A percentile compares a stretch with the other conserved stretches of the same genome.
Evolutionary conservation across 1,284 basidiomycete genomes (phyloP).

Genomic region (Cutaneotrichosporon sp.): DNA sequence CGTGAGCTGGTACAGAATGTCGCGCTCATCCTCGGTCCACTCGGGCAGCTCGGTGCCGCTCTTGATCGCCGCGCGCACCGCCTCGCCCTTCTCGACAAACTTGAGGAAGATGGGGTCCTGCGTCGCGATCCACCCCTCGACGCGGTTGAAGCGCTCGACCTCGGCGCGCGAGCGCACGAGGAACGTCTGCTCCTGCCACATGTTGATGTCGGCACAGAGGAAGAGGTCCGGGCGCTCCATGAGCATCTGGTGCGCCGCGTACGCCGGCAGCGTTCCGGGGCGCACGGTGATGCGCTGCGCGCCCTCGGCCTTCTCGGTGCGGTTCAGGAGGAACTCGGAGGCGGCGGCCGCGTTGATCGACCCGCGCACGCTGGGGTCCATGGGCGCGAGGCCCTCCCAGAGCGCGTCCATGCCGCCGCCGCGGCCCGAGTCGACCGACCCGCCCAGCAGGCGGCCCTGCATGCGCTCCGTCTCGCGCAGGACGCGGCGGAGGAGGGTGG

Average conservation of each 20-base stretch:
- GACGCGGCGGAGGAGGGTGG: constrained; percentile 40
- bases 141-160: constrained; percentile 61
- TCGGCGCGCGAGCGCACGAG: constrained; percentile 68
- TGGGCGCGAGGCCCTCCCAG: constrained; percentile 33
- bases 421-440: constrained; percentile 19
- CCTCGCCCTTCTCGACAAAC: constrained; percentile 64
- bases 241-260: constrained; percentile 74
- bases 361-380: constrained; percentile 14
- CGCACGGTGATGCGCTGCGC: constrained; percentile 21
- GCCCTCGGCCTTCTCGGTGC: neutral
- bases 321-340: constrained; percentile 36
- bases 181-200: constrained; percentile 65
- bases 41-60: constrained; percentile 25
- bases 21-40: constrained; percentile 64
- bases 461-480: constrained; percentile 45
- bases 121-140: constrained; percentile 60
- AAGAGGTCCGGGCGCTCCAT: constrained; percentile 69
- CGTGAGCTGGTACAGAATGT: constrained; percentile 68
- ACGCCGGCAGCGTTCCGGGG: constrained; percentile 45
- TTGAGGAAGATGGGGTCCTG: constrained; percentile 56
- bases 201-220: constrained; percentile 61
- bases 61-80: constrained; percentile 52
- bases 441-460: constrained; percentile 28
- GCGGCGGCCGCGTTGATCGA: constrained; percentile 37
- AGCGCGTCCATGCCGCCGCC: constrained; percentile 39